phyloP scores from a whole-genome alignment of 108 stramenopile genomes.

The Skeletonema grethae region DNA sequence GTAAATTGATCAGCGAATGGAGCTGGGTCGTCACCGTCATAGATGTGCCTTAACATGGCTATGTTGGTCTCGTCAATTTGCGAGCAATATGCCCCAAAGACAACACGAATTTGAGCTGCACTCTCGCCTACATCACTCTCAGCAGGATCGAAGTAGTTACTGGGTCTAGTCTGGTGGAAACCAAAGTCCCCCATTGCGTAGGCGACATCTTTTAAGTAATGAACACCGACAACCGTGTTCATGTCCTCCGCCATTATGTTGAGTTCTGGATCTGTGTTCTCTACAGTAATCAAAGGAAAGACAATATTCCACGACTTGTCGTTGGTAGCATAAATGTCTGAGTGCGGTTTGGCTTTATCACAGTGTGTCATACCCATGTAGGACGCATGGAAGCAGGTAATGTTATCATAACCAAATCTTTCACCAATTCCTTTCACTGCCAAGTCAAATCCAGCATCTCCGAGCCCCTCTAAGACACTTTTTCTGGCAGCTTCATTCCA shows the following conservation, averaged over 20 bases:
- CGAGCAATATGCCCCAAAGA: constrained; percentile 50
- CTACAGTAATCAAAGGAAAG: constrained; percentile 49
- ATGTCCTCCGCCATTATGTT: constrained; percentile 52
- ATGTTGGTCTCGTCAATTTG: constrained; percentile 57
- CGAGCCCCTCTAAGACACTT: constrained; percentile 36
- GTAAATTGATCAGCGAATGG: constrained; percentile 58
- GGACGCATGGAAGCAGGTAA: constrained; percentile 47
- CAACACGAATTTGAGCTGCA: constrained; percentile 44
- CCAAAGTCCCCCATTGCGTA: constrained; percentile 49
- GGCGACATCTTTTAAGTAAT: constrained; percentile 58
- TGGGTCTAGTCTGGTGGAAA: constrained; percentile 49
- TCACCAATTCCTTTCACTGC: constrained; percentile 45
- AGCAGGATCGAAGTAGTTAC: constrained; percentile 32
- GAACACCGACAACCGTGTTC: constrained; percentile 51
- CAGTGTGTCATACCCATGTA: constrained; percentile 56
- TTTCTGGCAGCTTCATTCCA: constrained; percentile 47
- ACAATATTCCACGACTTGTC: constrained; percentile 52
- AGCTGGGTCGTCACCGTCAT: constrained; percentile 56
- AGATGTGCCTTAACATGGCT: constrained; percentile 48
- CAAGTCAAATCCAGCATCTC: constrained; percentile 41
- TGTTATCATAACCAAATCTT: constrained; percentile 43
- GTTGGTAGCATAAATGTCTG: constrained; percentile 46
- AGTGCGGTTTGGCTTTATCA: constrained; percentile 44
- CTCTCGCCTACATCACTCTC: constrained; percentile 6
- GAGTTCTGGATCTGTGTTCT: constrained; percentile 43